Evolutionary conservation across 2,329 filamentous ascomycete genomes (phyloP), one percentile per base, ranked within the genome.

Genomic region (Metarhizium sp.): DNA sequence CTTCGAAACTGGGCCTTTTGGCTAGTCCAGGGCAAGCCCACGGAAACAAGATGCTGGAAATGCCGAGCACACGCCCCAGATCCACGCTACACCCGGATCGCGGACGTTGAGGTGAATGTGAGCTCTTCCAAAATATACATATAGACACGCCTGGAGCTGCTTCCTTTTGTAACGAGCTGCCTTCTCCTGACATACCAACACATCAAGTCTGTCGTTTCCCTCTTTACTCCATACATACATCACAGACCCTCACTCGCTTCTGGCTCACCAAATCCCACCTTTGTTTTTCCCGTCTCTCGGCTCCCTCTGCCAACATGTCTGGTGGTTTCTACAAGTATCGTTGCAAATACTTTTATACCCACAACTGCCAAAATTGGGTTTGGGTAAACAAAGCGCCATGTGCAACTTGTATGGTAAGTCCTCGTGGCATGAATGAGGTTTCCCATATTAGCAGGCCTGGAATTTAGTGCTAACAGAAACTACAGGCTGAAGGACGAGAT

Each of bases 361-460:
- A 78, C 62, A 74, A 79, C 59, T 80, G 78, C 60, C 71, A 69
- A 5, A 76, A 80, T 60, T 81, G 78, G 78, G 78, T 80, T 11
- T 79, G 76, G 67, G 72, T 80, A 18, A 76, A 78, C 54, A 74
- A 77, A 54, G 69, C 74, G 40, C 69, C 76, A 11, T 81, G 78
- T 64, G 69, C 76, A 53, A 69, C 67, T 58, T 81, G 78, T 63
- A 68, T 77, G 59, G 78, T 80, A 68, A 68, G 76, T 68, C 42
- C 6, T 7, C 32, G 6, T 50, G 50, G 6, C 42, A 18, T 18
- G 34, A 34, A 11, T 30, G 10, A 14, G 49, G 38, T 36, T 8
- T 20, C 14, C 20, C 6, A 46, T n/a, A 16, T 13, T 20, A 16
- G n/a, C 40, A 18, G 6, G 14, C 14, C 25, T 10, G 25, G 16